Evolutionary conservation across 2,329 filamentous ascomycete species (phyloP), one percentile per base, ranked within the genome.

Genomic region (Cladosporium sphaerospermum): DNA sequence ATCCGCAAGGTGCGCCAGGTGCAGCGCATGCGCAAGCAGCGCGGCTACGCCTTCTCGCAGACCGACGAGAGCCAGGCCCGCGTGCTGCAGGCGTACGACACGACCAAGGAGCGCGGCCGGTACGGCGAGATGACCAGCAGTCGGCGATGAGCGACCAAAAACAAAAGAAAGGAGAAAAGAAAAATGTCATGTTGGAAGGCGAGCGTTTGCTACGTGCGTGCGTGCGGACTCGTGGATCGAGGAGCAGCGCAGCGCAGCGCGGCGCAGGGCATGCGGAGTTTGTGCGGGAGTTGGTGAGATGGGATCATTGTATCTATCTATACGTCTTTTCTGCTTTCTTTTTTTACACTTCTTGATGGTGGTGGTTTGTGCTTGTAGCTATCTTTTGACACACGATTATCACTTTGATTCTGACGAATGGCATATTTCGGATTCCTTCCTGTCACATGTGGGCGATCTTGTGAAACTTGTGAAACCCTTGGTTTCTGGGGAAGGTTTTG

Each of bases 1-100:
- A 97, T 99, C 67, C 87, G 93, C 65, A 99, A 99, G 75, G 93
- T 99, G 50, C 84, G 93, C 48, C 93, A 99, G 73, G 93, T 97
- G 39, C 93, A 97, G 74, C 88, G 93, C 59, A 99, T 97, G 93
- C 89, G 93, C 69, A 99, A 99, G 75, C 93, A 99, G 75, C 87
- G 93, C 66, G 93, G 93, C 33, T 99, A 99, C 68, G 93, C 93
- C 57, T 99, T 99, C 73, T 96, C 89, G 62, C 91, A 96, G 73
- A 95, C 92, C 54, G 93, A 99, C 69, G 93, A 99, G 72, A 89
- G 86, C 64, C 93, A 97, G 74, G 95, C 92, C 61, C 82, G 92
- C 62, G 88, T 99, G 58, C 78, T 99, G 67, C 92, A 96, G 74
- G 93, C 93, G 57, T 99, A 99, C 73, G 93, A 99, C 74, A 99